Evolutionary conservation across 441 rosid genomes (phyloP).

Genomic region (Arabidopsis lyrata): DNA sequence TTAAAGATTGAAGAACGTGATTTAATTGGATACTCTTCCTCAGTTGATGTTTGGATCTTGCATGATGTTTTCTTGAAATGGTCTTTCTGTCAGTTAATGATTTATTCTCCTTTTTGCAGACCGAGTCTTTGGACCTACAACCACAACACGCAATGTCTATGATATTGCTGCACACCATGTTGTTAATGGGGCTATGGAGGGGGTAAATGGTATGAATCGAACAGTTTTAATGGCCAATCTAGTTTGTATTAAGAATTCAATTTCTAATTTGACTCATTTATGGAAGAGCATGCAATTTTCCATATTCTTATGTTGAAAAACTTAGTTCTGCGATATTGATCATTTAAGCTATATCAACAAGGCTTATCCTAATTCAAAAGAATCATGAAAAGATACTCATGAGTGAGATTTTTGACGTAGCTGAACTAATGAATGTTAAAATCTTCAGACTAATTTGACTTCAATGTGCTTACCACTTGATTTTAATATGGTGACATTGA

Average conservation of each 20-base stretch:
- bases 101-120: constrained; percentile 56
- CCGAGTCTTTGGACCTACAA: constrained; percentile 98
- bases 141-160: constrained; percentile 98
- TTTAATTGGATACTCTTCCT: constrained; percentile 6
- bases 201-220: constrained; percentile 74
- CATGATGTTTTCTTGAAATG: constrained; percentile 16
- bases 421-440: constrained; percentile 1
- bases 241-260: constrained; percentile 11
- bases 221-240: constrained; percentile 9
- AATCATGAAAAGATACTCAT: background rate
- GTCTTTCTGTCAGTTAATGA: constrained; percentile 29
- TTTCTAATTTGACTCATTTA: background rate
- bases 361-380: constrained; percentile 13
- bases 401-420: background rate
- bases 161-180: constrained; percentile 98
- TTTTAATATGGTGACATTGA: constrained; percentile 33
- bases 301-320: constrained; percentile 7
- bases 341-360: constrained; percentile 22
- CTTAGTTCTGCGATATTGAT: constrained; percentile 3
- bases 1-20: background rate
- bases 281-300: background rate
- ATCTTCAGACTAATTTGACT: constrained; percentile 17
- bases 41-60: constrained; percentile 23
- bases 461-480: background rate
- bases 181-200: constrained; percentile 97